Percentiles rank a stretch among this genome's conserved stretches.
These are phyloP conservation scores for Scheffersomyces cryptocercus DNA, from an alignment of 1,139 yeast genomes.

Conservation along the genomic window DNA sequence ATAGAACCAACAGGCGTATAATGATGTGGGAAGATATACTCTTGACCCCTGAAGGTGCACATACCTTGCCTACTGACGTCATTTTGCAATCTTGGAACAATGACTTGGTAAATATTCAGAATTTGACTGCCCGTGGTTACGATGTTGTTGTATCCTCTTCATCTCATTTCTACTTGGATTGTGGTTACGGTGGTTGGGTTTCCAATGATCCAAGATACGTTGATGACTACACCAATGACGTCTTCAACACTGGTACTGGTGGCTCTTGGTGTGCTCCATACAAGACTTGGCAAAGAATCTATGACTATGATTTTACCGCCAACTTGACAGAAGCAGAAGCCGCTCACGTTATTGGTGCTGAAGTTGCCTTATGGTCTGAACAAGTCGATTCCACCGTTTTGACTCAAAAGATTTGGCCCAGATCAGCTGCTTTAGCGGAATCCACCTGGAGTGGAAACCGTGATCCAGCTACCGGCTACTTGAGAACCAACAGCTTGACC, in stretches of 20 bases:
- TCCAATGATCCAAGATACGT: conserved; percentile 40
- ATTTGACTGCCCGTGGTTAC: conserved; percentile 37
- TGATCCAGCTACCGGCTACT: conserved; percentile 25
- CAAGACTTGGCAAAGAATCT: conserved; percentile 51
- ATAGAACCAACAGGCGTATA: conserved; percentile 23
- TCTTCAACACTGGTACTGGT: conserved; percentile 33
- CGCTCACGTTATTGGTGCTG: conserved; percentile 43
- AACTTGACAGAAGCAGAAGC: conserved; percentile 35
- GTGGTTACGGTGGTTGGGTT: conserved; percentile 48
- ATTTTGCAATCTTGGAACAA: conserved; percentile 46
- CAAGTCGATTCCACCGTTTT: conserved; percentile 40
- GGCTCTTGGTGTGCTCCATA: conserved; percentile 56
- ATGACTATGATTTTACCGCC: conserved; percentile 37
- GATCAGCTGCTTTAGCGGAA: conserved; percentile 52
- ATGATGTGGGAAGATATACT: conserved; percentile 54
- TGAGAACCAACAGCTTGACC: conserved; percentile 34
- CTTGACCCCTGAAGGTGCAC: conserved; percentile 21
- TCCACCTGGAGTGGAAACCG: conserved; percentile 48
- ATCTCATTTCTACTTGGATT: conserved; percentile 44
- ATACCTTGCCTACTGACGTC: conserved; percentile 30
- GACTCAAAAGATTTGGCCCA: conserved; percentile 48
- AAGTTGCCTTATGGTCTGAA: conserved; percentile 49
- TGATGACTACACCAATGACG: conserved; percentile 23
- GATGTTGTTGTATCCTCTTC: conserved; percentile 45
- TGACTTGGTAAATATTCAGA: conserved; percentile 26